These are phyloP conservation scores for Cenchrus fungigraminus DNA, from an alignment of 176 grass and related monocot species.

Conservation along the genomic window DNA sequence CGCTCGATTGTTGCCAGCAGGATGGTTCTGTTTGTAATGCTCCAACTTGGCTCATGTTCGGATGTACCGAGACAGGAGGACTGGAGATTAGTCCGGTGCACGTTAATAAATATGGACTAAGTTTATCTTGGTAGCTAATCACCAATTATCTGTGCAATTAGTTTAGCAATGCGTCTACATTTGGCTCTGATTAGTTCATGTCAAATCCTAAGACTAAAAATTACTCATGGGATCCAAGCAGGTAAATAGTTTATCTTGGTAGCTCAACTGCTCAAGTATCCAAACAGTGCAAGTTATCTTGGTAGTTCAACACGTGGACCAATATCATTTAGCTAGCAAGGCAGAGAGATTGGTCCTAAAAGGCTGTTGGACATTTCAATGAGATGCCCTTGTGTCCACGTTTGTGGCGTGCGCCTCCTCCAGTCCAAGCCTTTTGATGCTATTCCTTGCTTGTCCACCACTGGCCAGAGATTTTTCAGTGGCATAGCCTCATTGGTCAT, in stretches of 20 bases:
- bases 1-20: not conserved
- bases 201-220: too few relatives aligned
- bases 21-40: not conserved
- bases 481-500: not conserved
- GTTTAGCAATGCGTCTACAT: too few relatives aligned
- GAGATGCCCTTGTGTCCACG: not conserved
- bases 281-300: too few relatives aligned
- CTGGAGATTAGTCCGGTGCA: too few relatives aligned
- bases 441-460: not conserved
- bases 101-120: too few relatives aligned
- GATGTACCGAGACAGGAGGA: too few relatives aligned
- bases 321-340: not conserved
- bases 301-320: not conserved
- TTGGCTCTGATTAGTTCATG: too few relatives aligned
- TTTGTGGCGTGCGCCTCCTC: not conserved
- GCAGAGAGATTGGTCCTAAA: not conserved
- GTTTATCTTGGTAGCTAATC: too few relatives aligned
- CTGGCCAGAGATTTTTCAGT: not conserved
- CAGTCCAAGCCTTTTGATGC: not conserved
- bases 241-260: too few relatives aligned
- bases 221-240: too few relatives aligned
- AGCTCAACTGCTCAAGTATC: too few relatives aligned
- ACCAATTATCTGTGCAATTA: too few relatives aligned
- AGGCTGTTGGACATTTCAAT: slow-evolving; percentile 12
- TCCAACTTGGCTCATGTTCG: not conserved